Evolutionary conservation across 345 rosid genomes (phyloP).

Genomic region (Populus euphratica): DNA sequence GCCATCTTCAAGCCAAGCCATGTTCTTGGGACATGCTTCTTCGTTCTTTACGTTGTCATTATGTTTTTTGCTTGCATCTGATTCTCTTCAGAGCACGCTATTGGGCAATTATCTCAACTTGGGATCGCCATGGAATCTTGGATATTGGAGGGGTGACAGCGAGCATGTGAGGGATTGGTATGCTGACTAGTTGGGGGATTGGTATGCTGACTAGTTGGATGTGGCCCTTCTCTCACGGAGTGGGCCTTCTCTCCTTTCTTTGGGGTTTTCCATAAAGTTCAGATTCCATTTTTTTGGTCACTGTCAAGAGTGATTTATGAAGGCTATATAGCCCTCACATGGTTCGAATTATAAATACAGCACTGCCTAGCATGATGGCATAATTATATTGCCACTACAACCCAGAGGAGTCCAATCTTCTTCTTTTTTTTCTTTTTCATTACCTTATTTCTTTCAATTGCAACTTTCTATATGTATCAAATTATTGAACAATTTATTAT

Average conservation of each 20-base stretch:
- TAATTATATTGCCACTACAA: too few species aligned
- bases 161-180: constrained; percentile 15
- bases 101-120: constrained; percentile 1
- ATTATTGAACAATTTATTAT: too few species aligned
- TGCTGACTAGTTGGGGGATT: constrained; percentile 19
- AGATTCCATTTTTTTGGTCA: constrained; percentile 38
- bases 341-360: too few species aligned
- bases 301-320: constrained; percentile 26
- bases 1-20: not conserved
- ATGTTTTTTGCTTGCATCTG: not conserved
- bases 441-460: too few species aligned
- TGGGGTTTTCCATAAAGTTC: constrained; percentile 14
- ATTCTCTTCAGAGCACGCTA: not conserved
- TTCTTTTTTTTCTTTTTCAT: too few species aligned
- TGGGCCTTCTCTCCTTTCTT: constrained; percentile 6
- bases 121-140: constrained; percentile 13
- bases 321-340: not conserved
- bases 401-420: too few species aligned
- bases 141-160: constrained; percentile 15
- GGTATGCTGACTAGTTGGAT: constrained; percentile 21
- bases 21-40: not conserved
- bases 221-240: constrained; percentile 12
- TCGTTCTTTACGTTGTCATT: not conserved
- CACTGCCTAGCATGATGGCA: too few species aligned
- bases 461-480: too few species aligned